Evolutionary conservation across 108 stramenopile genomes (phyloP).

Genomic region (Cyclotella baltica): DNA sequence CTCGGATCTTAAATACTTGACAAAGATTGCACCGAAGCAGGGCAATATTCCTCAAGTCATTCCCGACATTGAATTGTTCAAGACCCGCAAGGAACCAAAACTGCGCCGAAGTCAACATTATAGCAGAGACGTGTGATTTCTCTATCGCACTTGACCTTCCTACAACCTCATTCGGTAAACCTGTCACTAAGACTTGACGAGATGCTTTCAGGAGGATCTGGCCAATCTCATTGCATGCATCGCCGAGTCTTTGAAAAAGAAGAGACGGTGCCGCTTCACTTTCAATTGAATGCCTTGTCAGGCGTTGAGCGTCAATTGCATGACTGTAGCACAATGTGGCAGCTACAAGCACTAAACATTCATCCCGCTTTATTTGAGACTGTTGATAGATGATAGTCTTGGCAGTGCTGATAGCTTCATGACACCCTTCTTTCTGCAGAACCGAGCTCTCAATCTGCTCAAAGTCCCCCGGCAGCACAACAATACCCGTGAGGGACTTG

Average conservation of each 20-base stretch:
- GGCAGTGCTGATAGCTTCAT: constrained; percentile 53
- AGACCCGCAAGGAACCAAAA: constrained; percentile 84
- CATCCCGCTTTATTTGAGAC: constrained; percentile 69
- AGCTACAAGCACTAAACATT: constrained; percentile 76
- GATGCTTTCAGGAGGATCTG: constrained; percentile 72
- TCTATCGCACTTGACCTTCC: constrained; percentile 17
- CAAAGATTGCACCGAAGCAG: constrained; percentile 85
- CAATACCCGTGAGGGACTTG: constrained; percentile 45
- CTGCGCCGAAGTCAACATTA: constrained; percentile 74
- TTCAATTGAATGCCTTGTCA: constrained; percentile 10
- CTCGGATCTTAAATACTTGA: constrained; percentile 79
- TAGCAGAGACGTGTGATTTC: constrained; percentile 55
- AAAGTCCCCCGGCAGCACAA: constrained; percentile 43
- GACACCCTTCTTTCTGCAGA: constrained; percentile 46
- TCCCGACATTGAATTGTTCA: constrained; percentile 61
- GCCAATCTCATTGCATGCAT: constrained; percentile 88
- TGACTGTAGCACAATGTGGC: constrained; percentile 74
- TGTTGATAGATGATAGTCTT: constrained; percentile 57
- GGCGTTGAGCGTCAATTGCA: constrained; percentile 52
- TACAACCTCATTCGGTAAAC: constrained; percentile 7
- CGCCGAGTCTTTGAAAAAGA: constrained; percentile 81
- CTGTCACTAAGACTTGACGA: constrained; percentile 53
- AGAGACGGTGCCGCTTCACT: constrained; percentile 49
- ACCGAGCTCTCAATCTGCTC: constrained; percentile 49
- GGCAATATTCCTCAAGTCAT: constrained; percentile 76